Conservation (phyloP, 2,329 filamentous ascomycete genomes). For the Epichloe sp. region DNA sequence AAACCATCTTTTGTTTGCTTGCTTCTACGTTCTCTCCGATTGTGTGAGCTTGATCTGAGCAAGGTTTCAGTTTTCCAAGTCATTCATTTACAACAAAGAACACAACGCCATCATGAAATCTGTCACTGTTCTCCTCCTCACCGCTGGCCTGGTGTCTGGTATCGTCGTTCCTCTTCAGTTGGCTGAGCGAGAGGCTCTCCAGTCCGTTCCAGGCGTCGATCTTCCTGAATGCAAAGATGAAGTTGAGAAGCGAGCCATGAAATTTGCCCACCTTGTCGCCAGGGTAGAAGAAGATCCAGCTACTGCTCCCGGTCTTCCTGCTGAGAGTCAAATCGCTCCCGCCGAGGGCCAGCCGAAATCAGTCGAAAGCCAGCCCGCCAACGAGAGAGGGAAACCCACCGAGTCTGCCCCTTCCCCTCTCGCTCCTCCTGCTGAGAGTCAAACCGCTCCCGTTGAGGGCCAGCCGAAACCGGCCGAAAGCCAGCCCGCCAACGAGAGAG, state of each 20-base stretch:
- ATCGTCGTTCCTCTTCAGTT: slow-evolving; percentile 13
- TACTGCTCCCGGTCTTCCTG: neutral
- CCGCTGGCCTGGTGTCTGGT: slow-evolving; percentile 19
- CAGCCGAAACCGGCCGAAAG: too few species aligned
- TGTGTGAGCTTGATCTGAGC: neutral
- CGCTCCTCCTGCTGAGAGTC: neutral
- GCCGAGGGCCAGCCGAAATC: too few species aligned
- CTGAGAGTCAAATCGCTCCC: too few species aligned
- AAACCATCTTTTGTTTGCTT: too few species aligned
- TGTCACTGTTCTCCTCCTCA: slow-evolving; percentile 14
- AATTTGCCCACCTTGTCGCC: neutral
- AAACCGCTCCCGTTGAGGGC: neutral
- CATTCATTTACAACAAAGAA: neutral
- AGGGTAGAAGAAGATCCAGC: neutral
- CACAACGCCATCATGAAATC: slow-evolving; percentile 15
- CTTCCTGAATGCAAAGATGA: neutral
- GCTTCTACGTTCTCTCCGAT: slow-evolving; percentile 1
- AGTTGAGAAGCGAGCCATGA: slow-evolving; percentile 1
- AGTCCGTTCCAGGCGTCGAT: slow-evolving; percentile 1
- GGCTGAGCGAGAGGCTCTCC: slow-evolving; percentile 7
- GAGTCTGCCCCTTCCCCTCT: too few species aligned
- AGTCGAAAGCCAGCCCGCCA: too few species aligned
- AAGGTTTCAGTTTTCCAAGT: neutral
- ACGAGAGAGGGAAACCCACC: too few species aligned
- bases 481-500: neutral